Evolutionary conservation across 768 basidiomycete genomes (phyloP).

Genomic region (Amanita subjunquillea): DNA sequence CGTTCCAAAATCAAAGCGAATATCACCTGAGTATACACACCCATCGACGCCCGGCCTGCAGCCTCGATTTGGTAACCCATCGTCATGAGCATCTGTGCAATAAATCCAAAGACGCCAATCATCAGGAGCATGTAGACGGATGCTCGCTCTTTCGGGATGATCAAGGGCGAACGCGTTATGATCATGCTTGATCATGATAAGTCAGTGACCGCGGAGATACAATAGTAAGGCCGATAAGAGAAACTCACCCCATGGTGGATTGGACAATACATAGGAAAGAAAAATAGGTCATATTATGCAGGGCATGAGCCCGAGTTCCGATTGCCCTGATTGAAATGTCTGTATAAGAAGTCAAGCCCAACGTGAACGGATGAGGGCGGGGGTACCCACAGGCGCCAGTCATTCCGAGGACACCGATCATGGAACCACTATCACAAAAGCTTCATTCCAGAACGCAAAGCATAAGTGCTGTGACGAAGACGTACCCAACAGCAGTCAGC

Average conservation of each 20-base stretch:
- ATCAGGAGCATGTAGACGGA: constrained; percentile 36
- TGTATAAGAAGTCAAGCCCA: no score
- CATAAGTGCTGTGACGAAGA: neutral
- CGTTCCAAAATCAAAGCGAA: neutral
- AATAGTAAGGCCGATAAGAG: neutral
- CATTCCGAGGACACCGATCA: constrained; percentile 53
- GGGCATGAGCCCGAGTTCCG: constrained; percentile 64
- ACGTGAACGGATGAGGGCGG: constrained; percentile 11
- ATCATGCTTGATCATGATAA: constrained; percentile 26
- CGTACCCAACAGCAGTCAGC: constrained; percentile 50
- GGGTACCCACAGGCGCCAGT: constrained; percentile 49
- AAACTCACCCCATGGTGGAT: constrained; percentile 22
- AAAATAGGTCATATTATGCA: constrained; percentile 65
- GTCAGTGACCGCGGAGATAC: neutral
- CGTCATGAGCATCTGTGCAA: constrained; percentile 30
- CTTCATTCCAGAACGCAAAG: neutral
- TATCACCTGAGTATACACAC: constrained; percentile 29
- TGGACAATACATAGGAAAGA: constrained; percentile 43
- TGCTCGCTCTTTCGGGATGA: constrained; percentile 33
- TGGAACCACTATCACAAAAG: constrained; percentile 32
- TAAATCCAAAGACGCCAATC: constrained; percentile 44
- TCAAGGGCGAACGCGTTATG: constrained; percentile 23
- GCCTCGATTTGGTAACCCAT: constrained; percentile 53
- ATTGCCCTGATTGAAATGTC: constrained; percentile 47
- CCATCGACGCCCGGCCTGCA: constrained; percentile 49